Percentiles rank a stretch among this genome's conserved stretches.
Conservation (phyloP, 2,329 filamentous ascomycete species). For the Trichoderma cornu-damae region DNA sequence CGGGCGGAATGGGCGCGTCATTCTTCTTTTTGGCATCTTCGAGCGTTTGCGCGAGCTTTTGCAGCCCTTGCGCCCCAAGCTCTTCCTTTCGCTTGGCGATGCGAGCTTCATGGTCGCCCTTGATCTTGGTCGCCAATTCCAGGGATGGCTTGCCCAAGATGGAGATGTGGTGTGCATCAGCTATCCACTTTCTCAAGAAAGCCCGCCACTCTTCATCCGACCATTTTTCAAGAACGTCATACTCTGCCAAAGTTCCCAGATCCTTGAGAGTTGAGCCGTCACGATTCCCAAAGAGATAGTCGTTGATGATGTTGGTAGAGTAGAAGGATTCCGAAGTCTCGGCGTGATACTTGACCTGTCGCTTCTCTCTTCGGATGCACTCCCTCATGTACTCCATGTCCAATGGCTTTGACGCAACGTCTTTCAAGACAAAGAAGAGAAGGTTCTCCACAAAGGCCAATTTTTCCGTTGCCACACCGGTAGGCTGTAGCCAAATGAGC, state of each 20-base stretch:
- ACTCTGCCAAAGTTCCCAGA: conserved; percentile 52
- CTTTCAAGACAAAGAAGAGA: conserved; percentile 75
- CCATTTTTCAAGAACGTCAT: conserved; percentile 72
- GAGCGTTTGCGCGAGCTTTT: conserved; percentile 67
- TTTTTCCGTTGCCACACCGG: conserved; percentile 80
- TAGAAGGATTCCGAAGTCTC: conserved; percentile 80
- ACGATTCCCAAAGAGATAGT: conserved; percentile 83
- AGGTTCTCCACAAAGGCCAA: conserved; percentile 78
- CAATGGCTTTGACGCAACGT: conserved; percentile 72
- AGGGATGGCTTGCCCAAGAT: conserved; percentile 82
- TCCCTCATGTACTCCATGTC: conserved; percentile 89
- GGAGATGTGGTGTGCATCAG: conserved; percentile 79
- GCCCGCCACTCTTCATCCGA: conserved; percentile 75
- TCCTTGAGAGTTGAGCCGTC: conserved; percentile 71
- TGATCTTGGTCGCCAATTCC: conserved; percentile 72
- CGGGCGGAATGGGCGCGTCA: conserved; percentile 75
- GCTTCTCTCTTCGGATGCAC: conserved; percentile 74
- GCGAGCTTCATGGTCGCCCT: conserved; percentile 72
- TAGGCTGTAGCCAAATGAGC: conserved; percentile 80
- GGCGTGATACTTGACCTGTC: conserved; percentile 76
- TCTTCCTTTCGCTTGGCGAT: conserved; percentile 72
- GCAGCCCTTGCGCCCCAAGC: conserved; percentile 76
- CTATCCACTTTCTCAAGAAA: conserved; percentile 79
- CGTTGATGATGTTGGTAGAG: conserved; percentile 78
- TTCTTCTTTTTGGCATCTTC: conserved; percentile 84